Evolutionary conservation across 345 rosid species (phyloP).

Genomic region (Tarenaya hassleriana): DNA sequence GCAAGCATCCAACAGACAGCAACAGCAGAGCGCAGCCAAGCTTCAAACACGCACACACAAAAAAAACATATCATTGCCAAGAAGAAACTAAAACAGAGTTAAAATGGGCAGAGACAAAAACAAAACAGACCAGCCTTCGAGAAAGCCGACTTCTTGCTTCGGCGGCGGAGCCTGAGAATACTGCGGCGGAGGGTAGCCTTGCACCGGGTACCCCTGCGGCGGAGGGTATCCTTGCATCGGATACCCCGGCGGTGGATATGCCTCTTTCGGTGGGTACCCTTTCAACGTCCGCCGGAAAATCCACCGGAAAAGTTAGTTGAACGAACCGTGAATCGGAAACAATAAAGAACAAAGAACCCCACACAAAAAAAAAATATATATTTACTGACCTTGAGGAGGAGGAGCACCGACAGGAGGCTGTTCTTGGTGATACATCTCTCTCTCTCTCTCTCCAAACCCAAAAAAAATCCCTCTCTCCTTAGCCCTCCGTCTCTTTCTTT

Average conservation of each 20-base stretch:
- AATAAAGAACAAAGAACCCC: too few species aligned
- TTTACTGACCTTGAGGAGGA: conserved; percentile 53
- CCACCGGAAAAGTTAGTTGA: conserved; percentile 2
- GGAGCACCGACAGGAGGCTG: conserved; percentile 61
- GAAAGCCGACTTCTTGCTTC: conserved; percentile 36
- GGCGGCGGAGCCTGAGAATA: conserved; percentile 40
- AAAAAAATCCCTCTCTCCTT: neutral
- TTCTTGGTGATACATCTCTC: conserved; percentile 46
- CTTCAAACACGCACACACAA: conserved; percentile 30
- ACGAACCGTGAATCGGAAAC: neutral
- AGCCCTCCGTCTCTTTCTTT: conserved; percentile 14
- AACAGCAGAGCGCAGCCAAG: conserved; percentile 70
- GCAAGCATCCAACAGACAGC: conserved; percentile 69
- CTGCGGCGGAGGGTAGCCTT: conserved; percentile 39
- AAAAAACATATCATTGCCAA: neutral
- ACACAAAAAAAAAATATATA: neutral
- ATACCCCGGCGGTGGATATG: conserved; percentile 57
- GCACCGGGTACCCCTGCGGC: conserved; percentile 39
- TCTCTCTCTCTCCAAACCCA: conserved; percentile 9
- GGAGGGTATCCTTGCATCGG: conserved; percentile 43
- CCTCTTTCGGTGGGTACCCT: conserved; percentile 29
- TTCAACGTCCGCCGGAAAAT: conserved; percentile 12
- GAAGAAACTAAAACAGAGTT: neutral
- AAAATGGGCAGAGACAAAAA: neutral
- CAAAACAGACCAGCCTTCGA: conserved; percentile 56